phyloP scores from a whole-genome alignment of 2,329 filamentous ascomycete genomes.

The Fusarium chaquense region DNA sequence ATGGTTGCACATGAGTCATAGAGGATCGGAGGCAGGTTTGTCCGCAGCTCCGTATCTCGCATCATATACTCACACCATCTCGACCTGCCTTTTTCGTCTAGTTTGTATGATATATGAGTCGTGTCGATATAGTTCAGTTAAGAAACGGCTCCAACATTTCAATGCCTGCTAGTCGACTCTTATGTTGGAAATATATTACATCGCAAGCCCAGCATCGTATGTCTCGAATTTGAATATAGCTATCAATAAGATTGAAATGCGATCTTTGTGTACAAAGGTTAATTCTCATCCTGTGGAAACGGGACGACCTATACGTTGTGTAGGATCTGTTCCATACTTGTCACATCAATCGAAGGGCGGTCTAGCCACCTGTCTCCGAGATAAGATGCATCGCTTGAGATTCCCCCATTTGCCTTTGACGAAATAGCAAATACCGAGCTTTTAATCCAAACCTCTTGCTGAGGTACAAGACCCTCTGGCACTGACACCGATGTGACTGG shows the following conservation, averaged over 20 bases:
- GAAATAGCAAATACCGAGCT: slow-evolving; percentile 30
- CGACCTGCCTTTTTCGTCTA: neutral
- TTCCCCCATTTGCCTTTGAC: neutral
- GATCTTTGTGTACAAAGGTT: neutral
- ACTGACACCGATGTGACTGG: slow-evolving; percentile 6
- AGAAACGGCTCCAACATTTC: neutral
- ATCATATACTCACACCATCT: neutral
- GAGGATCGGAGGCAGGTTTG: slow-evolving; percentile 8
- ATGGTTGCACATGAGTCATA: slow-evolving; percentile 16
- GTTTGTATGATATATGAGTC: neutral
- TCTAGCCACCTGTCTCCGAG: slow-evolving; percentile 23
- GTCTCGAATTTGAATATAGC: neutral
- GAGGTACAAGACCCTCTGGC: rapidly evolving
- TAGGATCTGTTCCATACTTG: neutral
- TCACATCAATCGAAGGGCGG: neutral
- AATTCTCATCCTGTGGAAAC: neutral
- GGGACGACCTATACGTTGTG: neutral
- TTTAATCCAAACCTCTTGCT: slow-evolving; percentile 7
- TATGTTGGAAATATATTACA: too few relatives aligned
- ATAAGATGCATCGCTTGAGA: rapidly evolving
- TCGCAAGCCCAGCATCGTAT: neutral
- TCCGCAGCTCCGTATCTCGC: neutral
- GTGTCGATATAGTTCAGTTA: too few relatives aligned
- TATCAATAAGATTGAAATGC: neutral
- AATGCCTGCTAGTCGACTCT: too few relatives aligned